Conservation (phyloP, 2,329 filamentous ascomycete genomes). For the Trichoderma harzianum region DNA sequence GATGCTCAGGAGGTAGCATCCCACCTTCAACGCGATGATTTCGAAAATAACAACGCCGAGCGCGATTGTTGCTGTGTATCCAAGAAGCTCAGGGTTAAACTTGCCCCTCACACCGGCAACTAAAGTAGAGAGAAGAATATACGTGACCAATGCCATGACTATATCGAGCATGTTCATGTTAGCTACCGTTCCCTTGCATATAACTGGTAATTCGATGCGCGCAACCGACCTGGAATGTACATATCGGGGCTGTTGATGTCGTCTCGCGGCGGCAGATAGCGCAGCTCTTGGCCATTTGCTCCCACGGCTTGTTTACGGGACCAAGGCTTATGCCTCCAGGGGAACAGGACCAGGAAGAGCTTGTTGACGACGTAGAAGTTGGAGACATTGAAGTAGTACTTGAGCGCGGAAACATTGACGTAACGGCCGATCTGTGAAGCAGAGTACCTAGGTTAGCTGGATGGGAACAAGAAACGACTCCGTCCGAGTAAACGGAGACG, state of each 20-base stretch:
- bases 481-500: not conserved
- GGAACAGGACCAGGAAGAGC: slow-evolving; percentile 88
- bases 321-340: slow-evolving; percentile 97
- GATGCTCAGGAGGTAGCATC: slow-evolving; percentile 90
- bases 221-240: slow-evolving; percentile 74
- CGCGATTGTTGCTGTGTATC: slow-evolving; percentile 81
- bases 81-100: slow-evolving; percentile 91
- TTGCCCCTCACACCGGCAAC: slow-evolving; percentile 84
- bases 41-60: slow-evolving; percentile 81
- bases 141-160: slow-evolving; percentile 96
- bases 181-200: slow-evolving; percentile 19
- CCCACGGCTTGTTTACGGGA: slow-evolving; percentile 80
- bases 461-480: not conserved
- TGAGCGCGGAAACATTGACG: slow-evolving; percentile 87
- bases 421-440: slow-evolving; percentile 58
- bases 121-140: slow-evolving; percentile 89
- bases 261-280: slow-evolving; percentile 88
- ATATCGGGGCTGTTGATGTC: slow-evolving; percentile 98
- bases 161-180: slow-evolving; percentile 16
- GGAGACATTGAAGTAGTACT: slow-evolving; percentile 99
- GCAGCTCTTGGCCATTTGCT: slow-evolving; percentile 65
- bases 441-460: slow-evolving; percentile 20
- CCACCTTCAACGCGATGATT: slow-evolving; percentile 85
- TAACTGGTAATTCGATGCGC: not conserved
- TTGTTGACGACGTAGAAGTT: slow-evolving; percentile 96